Percentiles rank a stretch among this genome's conserved stretches.
Evolutionary conservation across 108 stramenopile genomes (phyloP).

Genomic region (Cyclotella cryptica): DNA sequence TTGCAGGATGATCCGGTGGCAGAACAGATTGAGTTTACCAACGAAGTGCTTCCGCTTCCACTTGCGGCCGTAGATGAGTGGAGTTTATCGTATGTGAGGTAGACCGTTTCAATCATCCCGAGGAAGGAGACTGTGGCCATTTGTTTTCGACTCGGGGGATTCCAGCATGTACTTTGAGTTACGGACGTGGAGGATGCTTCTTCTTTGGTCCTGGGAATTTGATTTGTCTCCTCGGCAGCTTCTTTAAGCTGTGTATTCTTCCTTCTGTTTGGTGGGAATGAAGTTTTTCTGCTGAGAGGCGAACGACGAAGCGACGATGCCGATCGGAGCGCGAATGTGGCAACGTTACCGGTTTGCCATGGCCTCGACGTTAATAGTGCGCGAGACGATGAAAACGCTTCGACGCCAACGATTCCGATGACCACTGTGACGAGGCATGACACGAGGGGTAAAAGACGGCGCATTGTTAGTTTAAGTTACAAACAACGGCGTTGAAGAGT

Average conservation of each 20-base stretch:
- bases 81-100: slow-evolving; percentile 75
- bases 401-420: background rate
- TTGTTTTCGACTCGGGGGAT: slow-evolving; percentile 61
- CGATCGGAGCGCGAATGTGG: too few relatives aligned
- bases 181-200: too few relatives aligned
- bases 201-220: too few relatives aligned
- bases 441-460: background rate
- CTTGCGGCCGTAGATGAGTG: background rate
- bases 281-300: background rate
- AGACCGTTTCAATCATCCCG: slow-evolving; percentile 80
- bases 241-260: too few relatives aligned
- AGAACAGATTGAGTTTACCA: slow-evolving; percentile 39
- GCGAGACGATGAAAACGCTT: background rate
- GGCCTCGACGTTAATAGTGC: too few relatives aligned
- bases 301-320: background rate
- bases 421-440: background rate
- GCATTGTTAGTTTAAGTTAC: too few relatives aligned
- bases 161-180: slow-evolving; percentile 50
- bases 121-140: slow-evolving; percentile 65
- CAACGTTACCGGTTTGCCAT: too few relatives aligned
- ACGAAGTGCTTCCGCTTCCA: slow-evolving; percentile 8
- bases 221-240: too few relatives aligned
- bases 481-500: too few relatives aligned
- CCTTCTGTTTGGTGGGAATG: background rate
- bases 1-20: slow-evolving; percentile 34